phyloP scores from a whole-genome alignment of 2,329 filamentous ascomycete genomes.

The Fusarium tricinctum region DNA sequence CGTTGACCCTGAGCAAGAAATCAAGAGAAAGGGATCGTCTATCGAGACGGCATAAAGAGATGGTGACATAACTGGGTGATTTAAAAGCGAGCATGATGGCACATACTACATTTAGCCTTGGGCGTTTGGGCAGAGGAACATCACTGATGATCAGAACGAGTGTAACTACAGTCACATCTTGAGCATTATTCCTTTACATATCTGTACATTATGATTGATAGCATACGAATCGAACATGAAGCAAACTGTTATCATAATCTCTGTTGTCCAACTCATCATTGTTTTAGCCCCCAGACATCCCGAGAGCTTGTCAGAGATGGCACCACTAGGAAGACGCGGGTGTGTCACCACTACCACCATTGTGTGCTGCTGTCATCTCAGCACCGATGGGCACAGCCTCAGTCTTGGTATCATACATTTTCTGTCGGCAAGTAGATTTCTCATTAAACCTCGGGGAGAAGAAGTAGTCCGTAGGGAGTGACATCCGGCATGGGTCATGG shows the following conservation, averaged over 20 bases:
- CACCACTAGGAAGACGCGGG: slow-evolving; percentile 6
- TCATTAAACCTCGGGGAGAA: background rate
- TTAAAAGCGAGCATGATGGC: slow-evolving; percentile 26
- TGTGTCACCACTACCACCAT: slow-evolving; percentile 15
- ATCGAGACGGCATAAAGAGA: slow-evolving; percentile 24
- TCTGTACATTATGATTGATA: slow-evolving; percentile 23
- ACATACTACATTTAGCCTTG: slow-evolving; percentile 16
- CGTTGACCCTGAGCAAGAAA: slow-evolving; percentile 39
- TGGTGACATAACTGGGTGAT: background rate
- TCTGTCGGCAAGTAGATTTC: background rate
- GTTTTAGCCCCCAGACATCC: background rate
- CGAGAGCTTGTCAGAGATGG: background rate
- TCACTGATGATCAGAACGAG: slow-evolving; percentile 20
- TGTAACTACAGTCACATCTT: slow-evolving; percentile 2
- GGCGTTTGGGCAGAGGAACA: slow-evolving; percentile 19
- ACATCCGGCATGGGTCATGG: background rate
- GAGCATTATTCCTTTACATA: background rate
- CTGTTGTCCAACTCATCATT: too few species aligned
- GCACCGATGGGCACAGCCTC: slow-evolving; percentile 12
- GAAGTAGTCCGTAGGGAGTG: slow-evolving; percentile 1
- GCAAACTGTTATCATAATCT: background rate
- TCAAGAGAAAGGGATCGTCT: slow-evolving; percentile 33
- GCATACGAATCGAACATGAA: slow-evolving; percentile 19
- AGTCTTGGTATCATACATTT: slow-evolving; percentile 9
- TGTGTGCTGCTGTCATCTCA: background rate